Evolutionary conservation across 305 asterid genomes (phyloP).

Genomic region (Fraxinus latifolia): DNA sequence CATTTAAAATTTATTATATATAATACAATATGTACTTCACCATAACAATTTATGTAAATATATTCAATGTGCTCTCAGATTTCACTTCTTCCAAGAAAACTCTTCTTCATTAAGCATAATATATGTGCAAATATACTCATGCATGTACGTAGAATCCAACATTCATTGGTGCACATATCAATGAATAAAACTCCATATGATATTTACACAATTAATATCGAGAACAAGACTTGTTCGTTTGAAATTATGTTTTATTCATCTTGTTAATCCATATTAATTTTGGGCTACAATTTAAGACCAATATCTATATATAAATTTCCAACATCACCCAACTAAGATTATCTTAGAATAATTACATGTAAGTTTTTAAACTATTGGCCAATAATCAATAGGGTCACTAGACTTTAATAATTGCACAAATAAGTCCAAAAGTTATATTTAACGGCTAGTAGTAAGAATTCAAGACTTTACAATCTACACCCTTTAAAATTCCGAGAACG

Average conservation of each 20-base stretch:
- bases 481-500: no score
- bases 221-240: background rate
- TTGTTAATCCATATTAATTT: background rate
- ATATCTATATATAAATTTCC: no score
- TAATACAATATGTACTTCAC: no score
- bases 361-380: background rate
- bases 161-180: background rate
- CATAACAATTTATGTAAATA: no score
- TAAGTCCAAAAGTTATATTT: background rate
- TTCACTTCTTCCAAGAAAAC: no score
- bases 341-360: background rate
- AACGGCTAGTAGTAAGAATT: background rate
- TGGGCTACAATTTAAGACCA: background rate
- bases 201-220: no score
- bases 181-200: background rate
- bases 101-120: no score
- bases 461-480: background rate
- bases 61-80: no score
- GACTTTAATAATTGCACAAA: background rate
- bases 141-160: background rate
- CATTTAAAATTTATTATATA: background rate
- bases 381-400: background rate
- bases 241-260: background rate
- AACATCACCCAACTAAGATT: background rate
- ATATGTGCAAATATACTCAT: no score